Evolutionary conservation across 1,284 basidiomycete genomes (phyloP), one percentile per base, ranked within the genome.

Genomic region (Ceratobasidium sp.): DNA sequence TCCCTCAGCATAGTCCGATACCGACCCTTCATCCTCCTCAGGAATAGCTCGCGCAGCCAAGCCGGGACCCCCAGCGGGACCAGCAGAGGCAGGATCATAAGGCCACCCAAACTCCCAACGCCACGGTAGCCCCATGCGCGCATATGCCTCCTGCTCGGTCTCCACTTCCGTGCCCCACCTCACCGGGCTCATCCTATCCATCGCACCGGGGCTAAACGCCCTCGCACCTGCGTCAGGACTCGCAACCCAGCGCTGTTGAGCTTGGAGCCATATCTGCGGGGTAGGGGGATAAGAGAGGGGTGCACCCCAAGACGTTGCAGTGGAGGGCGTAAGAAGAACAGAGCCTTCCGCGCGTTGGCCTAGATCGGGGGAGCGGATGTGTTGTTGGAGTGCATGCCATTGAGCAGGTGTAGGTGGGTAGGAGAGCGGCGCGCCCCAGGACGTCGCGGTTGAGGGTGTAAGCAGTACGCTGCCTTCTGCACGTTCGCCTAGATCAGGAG

Each of bases 401-500:
- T 75, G 56, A 29, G 74, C 64, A n/a, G 74, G 74, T 48, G 74
- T 75, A 48, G 67, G 57, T 11, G 72, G 72, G 57, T 76, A 75
- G 2, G 69, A 65, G 45, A 74, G 64, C 8, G 74, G 64, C 0
- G 75, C 74, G 15, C 78, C 78, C 78, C 78, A 78, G 53, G 83
- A 84, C 9, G 83, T 44, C 45, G 75, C 65, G n/a, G 65, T 69
- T 31, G 65, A 69, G 7, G 88, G 87, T 1, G 89, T 90, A 71
- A 88, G 83, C 72, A 85, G 85, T 14, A 91, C 89, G 1, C 90
- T 91, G 14, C 89, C 89, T 78, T 85, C 82, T 47, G 85, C 76
- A n/a, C 90, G 87, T 64, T 85, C 80, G 48, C 86, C 88, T 51
- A 91, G 79, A 78, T 90, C 65, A 9, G 74, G 74, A 63, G 66